Evolutionary conservation across 2,329 filamentous ascomycete genomes (phyloP).

Genomic region (Ophiobolus disseminans): DNA sequence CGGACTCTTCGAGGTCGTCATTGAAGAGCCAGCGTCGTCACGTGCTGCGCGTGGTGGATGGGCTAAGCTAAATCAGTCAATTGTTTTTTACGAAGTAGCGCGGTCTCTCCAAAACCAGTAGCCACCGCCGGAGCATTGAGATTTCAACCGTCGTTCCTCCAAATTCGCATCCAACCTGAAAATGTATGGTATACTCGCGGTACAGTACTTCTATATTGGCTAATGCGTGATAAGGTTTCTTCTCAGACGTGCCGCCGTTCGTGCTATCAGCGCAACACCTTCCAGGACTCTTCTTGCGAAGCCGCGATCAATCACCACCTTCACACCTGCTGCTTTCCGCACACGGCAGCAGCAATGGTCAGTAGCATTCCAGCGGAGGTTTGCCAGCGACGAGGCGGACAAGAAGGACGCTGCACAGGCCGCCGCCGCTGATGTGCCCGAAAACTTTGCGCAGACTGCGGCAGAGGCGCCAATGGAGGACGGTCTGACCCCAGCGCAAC

Average conservation of each 20-base stretch:
- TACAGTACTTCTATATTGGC: neutral
- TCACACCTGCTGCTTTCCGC: slow-evolving; percentile 39
- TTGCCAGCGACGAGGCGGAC: slow-evolving; percentile 56
- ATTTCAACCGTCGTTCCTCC: no score
- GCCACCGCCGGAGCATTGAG: no score
- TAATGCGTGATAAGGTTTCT: slow-evolving; percentile 57
- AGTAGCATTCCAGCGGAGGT: slow-evolving; percentile 55
- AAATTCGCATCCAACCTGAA: slow-evolving; percentile 3
- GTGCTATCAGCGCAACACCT: slow-evolving; percentile 59
- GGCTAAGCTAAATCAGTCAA: no score
- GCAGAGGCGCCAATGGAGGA: slow-evolving; percentile 46
- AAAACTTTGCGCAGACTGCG: slow-evolving; percentile 46
- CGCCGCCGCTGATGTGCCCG: slow-evolving; percentile 32
- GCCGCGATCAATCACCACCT: slow-evolving; percentile 46
- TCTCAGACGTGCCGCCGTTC: slow-evolving; percentile 64
- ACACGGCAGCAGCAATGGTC: slow-evolving; percentile 50
- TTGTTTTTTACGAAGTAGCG: no score
- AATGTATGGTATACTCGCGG: slow-evolving; percentile 22
- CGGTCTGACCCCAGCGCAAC: slow-evolving; percentile 36
- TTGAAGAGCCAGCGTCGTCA: no score
- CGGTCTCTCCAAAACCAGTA: no score
- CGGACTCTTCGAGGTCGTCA: no score
- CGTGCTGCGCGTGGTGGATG: no score
- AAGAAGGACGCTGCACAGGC: slow-evolving; percentile 47
- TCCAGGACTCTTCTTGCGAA: slow-evolving; percentile 54